These are phyloP conservation scores for Leucaena leucocephala DNA, from an alignment of 306 rosid genomes.

Conservation along the genomic window DNA sequence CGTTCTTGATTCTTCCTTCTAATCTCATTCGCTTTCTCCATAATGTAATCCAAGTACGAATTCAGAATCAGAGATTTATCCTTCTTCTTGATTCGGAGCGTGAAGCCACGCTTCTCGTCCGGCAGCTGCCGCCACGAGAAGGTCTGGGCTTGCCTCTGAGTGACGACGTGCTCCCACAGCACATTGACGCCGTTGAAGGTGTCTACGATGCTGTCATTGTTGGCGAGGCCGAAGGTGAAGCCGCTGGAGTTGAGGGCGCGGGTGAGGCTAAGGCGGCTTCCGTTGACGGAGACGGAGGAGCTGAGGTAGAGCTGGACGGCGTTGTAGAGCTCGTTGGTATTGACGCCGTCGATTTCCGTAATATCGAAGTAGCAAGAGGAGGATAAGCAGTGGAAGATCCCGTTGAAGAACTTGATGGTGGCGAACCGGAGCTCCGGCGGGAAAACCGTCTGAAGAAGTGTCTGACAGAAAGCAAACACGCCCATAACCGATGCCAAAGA, in stretches of 20 bases:
- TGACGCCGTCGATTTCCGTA: constrained; percentile 95
- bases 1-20: constrained; percentile 84
- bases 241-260: constrained; percentile 86
- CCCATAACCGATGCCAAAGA: constrained; percentile 81
- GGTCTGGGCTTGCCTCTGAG: constrained; percentile 74
- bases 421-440: constrained; percentile 96
- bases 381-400: constrained; percentile 72
- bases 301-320: constrained; percentile 91
- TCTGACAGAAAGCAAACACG: constrained; percentile 84
- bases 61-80: constrained; percentile 61
- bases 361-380: constrained; percentile 85
- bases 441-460: constrained; percentile 72
- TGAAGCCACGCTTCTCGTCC: constrained; percentile 88
- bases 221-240: constrained; percentile 83
- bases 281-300: constrained; percentile 71
- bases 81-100: constrained; percentile 71
- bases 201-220: constrained; percentile 85
- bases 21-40: constrained; percentile 84
- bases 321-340: constrained; percentile 98
- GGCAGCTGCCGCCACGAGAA: constrained; percentile 92
- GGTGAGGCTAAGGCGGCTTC: constrained; percentile 74
- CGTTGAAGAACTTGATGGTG: constrained; percentile 51
- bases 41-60: constrained; percentile 73
- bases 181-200: constrained; percentile 67
- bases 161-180: constrained; percentile 91